Percentiles rank a stretch among this genome's conserved stretches.
These are phyloP conservation scores for Hymenoscyphus linearis DNA, from an alignment of 2,329 filamentous ascomycete species.

Conservation along the genomic window DNA sequence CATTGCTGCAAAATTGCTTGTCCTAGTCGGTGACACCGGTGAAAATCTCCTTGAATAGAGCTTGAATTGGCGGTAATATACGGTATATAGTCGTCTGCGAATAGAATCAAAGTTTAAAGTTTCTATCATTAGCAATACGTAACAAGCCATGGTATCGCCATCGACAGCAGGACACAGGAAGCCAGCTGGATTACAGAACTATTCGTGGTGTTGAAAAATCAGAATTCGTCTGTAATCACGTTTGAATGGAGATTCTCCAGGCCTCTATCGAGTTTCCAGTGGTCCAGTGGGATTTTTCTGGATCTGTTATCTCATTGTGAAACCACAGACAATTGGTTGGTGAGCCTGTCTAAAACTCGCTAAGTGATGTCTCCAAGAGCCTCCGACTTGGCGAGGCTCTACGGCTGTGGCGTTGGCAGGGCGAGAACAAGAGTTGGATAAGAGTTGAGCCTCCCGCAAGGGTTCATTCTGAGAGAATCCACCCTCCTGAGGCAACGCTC, in stretches of 20 bases:
- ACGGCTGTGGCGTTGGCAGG: neutral
- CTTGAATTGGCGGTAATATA: neutral
- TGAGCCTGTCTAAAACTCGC: conserved; percentile 3
- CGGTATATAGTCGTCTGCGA: neutral
- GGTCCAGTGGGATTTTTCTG: neutral
- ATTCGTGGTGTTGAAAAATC: neutral
- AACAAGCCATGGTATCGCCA: neutral
- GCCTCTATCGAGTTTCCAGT: no score
- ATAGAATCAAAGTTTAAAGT: neutral
- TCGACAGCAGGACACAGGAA: neutral
- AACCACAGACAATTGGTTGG: conserved; percentile 1
- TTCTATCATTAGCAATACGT: neutral
- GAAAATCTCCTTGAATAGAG: neutral
- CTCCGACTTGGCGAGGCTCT: conserved; percentile 6
- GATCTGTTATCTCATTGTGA: neutral
- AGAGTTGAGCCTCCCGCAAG: neutral
- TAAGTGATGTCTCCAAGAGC: neutral
- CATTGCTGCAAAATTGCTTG: neutral
- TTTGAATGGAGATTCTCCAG: neutral
- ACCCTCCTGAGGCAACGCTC: conserved; percentile 1
- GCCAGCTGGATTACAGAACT: neutral
- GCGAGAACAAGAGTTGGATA: no score
- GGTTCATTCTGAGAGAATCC: neutral
- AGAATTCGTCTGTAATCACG: neutral
- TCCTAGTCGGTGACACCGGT: neutral